Percentiles rank a stretch among this genome's conserved stretches.
phyloP scores from a whole-genome alignment of 768 basidiomycete genomes.

The Podaxis sp. region DNA sequence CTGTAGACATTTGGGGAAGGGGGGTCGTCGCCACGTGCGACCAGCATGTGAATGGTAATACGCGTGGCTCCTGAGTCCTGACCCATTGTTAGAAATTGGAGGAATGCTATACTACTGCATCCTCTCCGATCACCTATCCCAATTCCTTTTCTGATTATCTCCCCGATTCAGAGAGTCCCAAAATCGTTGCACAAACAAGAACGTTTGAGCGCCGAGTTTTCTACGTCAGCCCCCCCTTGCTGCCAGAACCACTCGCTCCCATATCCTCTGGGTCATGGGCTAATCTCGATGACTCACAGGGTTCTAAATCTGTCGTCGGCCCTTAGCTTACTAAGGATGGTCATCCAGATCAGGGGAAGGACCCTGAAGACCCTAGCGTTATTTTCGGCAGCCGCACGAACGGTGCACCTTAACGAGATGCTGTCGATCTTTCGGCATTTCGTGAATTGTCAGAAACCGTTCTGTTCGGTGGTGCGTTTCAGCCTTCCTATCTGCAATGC shows the following conservation, averaged over 20 bases:
- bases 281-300: conserved; percentile 10
- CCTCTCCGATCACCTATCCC: neutral
- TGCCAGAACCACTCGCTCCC: too few species aligned
- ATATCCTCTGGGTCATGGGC: neutral
- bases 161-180: neutral
- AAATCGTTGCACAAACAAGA: neutral
- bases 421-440: conserved; percentile 17
- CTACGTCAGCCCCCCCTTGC: too few species aligned
- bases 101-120: too few species aligned
- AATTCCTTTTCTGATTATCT: neutral
- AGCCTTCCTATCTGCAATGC: conserved; percentile 9
- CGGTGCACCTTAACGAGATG: conserved; percentile 9
- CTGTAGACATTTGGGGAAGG: neutral
- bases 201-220: too few species aligned
- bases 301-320: neutral
- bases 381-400: conserved; percentile 9
- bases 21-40: neutral
- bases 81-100: neutral
- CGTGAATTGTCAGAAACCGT: conserved; percentile 16
- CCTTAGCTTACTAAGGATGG: neutral
- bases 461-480: conserved; percentile 12
- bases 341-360: neutral
- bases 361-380: neutral
- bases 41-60: conserved; percentile 2
- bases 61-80: conserved; percentile 4